Evolutionary conservation across 345 rosid species (phyloP), one percentile per base, ranked within the genome.

Genomic region (Eucalyptus fibrosa): DNA sequence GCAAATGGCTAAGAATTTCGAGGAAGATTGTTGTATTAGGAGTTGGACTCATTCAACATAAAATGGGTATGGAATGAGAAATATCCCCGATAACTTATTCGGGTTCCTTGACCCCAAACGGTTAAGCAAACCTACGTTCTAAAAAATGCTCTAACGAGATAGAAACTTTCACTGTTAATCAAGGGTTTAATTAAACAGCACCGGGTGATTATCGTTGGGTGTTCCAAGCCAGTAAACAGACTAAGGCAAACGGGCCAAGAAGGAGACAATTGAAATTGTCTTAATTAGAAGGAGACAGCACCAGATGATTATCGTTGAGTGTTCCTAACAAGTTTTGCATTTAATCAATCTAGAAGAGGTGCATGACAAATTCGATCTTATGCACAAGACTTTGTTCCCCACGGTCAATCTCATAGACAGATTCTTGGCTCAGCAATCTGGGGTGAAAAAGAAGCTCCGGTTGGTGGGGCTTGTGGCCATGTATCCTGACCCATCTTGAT

Each of bases 331-430:
- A 50, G 62, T 32, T 83, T 60, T 86, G 44, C 42, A 19, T 69
- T 17, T 40, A 69, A 24, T 65, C 21, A 50, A 37, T 51, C 28
- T 40, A 30, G 82, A 49, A 50, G 56, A 51, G 56, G 56, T 51
- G 56, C 95, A 97, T 55, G 96, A 97, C 94, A 96, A 97, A 94
- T 97, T 97, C 89, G 97, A 96, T 30, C 92, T 97, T 32, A 92
- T 94, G 96, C 93, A 91, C 4, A 98, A 96, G 94, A 97, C 56
- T 51, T 51, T 18, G 24, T 19, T 95, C 90, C 97, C 97, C 4
- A 94, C 99, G 3, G 93, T 97, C 86, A 96, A 95, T 92, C 92
- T 97, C 80, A 92, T 94, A 86, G 99, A 95, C 93, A 95, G 99
- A 93, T 97, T 96, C 92, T 92, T 97, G 88, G 93, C 99, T 49